Percentiles rank a stretch among this genome's conserved stretches.
Evolutionary conservation across 2,329 filamentous ascomycete genomes (phyloP).

Genomic region (Pestalotiopsis sp.): DNA sequence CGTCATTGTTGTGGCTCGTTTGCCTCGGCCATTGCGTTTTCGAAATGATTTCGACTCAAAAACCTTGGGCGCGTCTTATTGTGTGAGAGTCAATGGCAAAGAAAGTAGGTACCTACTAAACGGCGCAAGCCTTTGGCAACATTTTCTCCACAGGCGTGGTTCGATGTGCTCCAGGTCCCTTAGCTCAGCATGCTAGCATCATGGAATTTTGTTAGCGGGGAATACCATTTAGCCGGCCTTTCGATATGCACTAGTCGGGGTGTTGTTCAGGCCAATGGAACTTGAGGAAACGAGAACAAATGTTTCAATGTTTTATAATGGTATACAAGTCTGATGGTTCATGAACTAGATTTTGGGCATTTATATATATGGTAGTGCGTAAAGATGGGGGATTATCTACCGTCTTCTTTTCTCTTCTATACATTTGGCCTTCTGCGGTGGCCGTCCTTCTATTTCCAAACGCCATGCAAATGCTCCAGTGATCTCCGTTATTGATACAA

Average conservation of each 20-base stretch:
- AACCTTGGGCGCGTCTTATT: background rate
- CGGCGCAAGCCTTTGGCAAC: background rate
- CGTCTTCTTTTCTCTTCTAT: constrained; percentile 21
- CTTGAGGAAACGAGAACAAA: background rate
- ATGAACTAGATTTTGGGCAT: background rate
- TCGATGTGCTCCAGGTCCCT: constrained; percentile 10
- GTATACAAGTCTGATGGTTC: no score
- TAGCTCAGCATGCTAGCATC: background rate
- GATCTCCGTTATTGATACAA: constrained; percentile 25
- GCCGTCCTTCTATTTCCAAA: constrained; percentile 22
- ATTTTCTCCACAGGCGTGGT: constrained; percentile 1
- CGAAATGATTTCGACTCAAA: background rate
- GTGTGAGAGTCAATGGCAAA: constrained; percentile 3
- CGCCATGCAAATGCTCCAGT: constrained; percentile 33
- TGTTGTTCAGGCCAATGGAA: background rate
- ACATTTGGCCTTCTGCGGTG: constrained; percentile 8
- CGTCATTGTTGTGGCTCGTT: constrained; percentile 39
- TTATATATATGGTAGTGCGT: background rate
- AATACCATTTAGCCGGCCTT: background rate
- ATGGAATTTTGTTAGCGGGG: background rate
- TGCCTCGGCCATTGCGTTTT: constrained; percentile 20
- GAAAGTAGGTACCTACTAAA: background rate
- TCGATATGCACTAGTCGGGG: background rate
- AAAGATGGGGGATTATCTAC: constrained; percentile 26
- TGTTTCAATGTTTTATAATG: no score